Base-by-base conservation (phyloP, 768 basidiomycete genomes). In the Serendipita sp. region DNA sequence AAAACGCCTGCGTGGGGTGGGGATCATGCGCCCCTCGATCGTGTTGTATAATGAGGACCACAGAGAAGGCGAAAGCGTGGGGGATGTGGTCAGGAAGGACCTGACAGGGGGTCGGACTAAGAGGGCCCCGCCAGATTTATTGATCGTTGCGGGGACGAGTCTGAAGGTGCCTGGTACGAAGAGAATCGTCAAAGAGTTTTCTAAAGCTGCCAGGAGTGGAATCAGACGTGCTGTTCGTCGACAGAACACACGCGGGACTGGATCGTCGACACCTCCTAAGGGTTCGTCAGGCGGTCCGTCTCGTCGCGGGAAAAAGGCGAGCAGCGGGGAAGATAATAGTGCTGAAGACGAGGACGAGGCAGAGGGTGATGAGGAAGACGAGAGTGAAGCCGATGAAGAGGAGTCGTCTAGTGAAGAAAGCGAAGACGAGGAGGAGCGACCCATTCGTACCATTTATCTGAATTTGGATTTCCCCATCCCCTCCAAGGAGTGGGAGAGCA, bases 11-110 rank as follows among this genome's bases (percentile, higher is more conserved):
- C 77, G 91, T 52, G 86, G 88, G 2, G 79, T 92, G 32, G 93
- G 93, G 0, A 81, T 80, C 68, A 77, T 96, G 51, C 81, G 91
- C 41, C 89, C 92, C 0, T 88, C 87, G 64, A 91, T 96, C 2
- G 90, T 96, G 0, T 75, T 96, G 28, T 96, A 96, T 72, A 92
- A 92, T 68, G 93, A 95, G 73, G 77, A 79, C 54, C 92, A 95
- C 74, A 85, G 83, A 73, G 84, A 91, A 67, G 92, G 90, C 2
- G 89, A 93, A 69, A 83, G 83, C 23, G 90, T 95, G 1, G 93
- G 93, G 1, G 83, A 88, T 64, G 80, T 86, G 23, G 89, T 93
- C n/a, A 76, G 84, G 69, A 82, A 81, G 68, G 93, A 96, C 72
- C 75, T 95, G 64, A 78, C 89, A 64, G 88, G 89, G 5, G 78